A percentile compares a stretch with the other conserved stretches of the same genome.
Evolutionary conservation across 352 stramenopile species (phyloP).

Genomic region (Globisporangium uncinulatum): DNA sequence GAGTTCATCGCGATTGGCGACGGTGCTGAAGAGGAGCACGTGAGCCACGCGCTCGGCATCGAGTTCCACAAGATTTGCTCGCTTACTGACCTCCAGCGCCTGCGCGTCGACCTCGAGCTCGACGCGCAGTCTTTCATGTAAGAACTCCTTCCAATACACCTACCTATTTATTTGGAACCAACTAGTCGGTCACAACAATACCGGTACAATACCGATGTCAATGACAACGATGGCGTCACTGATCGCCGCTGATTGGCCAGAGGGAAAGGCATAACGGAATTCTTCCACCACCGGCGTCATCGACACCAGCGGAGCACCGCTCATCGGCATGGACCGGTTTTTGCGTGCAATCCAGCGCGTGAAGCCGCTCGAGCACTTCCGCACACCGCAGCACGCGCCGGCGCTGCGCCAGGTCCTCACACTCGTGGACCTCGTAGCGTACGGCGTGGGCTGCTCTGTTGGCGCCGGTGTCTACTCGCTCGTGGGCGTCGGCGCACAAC

Average conservation of each 20-base stretch:
- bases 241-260: too few species aligned
- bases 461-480: conserved; percentile 92
- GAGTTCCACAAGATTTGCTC: conserved; percentile 71
- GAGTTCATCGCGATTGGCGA: conserved; percentile 78
- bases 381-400: conserved; percentile 21
- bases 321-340: conserved; percentile 36
- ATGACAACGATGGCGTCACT: background rate
- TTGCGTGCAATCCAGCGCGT: conserved; percentile 49
- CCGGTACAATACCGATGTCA: too few species aligned
- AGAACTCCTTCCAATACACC: too few species aligned
- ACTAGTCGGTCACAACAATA: too few species aligned
- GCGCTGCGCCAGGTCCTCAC: conserved; percentile 65
- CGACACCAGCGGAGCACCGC: too few species aligned
- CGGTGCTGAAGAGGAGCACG: conserved; percentile 71
- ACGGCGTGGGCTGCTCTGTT: conserved; percentile 89
- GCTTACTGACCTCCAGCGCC: conserved; percentile 50
- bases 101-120: conserved; percentile 58
- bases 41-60: conserved; percentile 58
- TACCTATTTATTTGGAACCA: too few species aligned
- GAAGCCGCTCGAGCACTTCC: conserved; percentile 61
- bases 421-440: conserved; percentile 75
- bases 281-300: background rate
- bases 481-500: conserved; percentile 77
- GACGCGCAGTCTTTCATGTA: conserved; percentile 12
- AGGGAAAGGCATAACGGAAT: too few species aligned